phyloP scores from a whole-genome alignment of 768 basidiomycete genomes.

The Nidularia sp. region DNA sequence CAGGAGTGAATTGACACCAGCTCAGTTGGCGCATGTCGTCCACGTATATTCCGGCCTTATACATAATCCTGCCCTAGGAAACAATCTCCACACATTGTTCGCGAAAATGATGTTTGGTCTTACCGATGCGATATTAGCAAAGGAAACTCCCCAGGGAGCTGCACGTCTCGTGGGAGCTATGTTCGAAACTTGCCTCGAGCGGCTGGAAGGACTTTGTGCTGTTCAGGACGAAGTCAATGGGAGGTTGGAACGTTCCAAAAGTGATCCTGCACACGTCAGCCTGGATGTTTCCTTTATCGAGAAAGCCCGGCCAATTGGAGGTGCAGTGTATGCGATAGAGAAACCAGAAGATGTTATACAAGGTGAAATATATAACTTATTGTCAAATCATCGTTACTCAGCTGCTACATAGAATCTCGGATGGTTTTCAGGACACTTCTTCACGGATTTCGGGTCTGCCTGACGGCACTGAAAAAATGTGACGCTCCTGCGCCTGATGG shows the following conservation, averaged over 20 bases:
- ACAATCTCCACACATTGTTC: slow-evolving; percentile 82
- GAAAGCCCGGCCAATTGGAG: slow-evolving; percentile 78
- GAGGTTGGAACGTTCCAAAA: slow-evolving; percentile 45
- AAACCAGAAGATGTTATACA: slow-evolving; percentile 78
- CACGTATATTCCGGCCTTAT: slow-evolving; percentile 84
- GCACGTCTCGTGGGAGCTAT: slow-evolving; percentile 67
- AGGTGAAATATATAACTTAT: slow-evolving; percentile 37
- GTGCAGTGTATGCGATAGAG: slow-evolving; percentile 73
- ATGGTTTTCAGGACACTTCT: slow-evolving; percentile 84
- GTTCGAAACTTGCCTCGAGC: slow-evolving; percentile 80
- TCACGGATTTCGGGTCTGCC: slow-evolving; percentile 80
- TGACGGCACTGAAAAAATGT: slow-evolving; percentile 73
- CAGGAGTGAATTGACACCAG: slow-evolving; percentile 71
- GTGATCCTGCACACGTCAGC: slow-evolving; percentile 29
- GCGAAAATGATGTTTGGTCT: slow-evolving; percentile 91
- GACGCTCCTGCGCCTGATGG: slow-evolving; percentile 81
- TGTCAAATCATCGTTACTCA: slow-evolving; percentile 5
- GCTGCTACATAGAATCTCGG: slow-evolving; percentile 61
- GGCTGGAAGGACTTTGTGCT: slow-evolving; percentile 74
- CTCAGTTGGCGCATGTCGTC: slow-evolving; percentile 74
- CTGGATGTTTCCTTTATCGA: slow-evolving; percentile 73
- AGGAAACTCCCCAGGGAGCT: slow-evolving; percentile 69
- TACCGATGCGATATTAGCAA: slow-evolving; percentile 74
- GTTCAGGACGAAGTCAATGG: slow-evolving; percentile 54
- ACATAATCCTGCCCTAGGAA: slow-evolving; percentile 81